Evolutionary conservation across 169 alveolate genomes (phyloP).

Genomic region (Cryptosporidium andersoni): DNA sequence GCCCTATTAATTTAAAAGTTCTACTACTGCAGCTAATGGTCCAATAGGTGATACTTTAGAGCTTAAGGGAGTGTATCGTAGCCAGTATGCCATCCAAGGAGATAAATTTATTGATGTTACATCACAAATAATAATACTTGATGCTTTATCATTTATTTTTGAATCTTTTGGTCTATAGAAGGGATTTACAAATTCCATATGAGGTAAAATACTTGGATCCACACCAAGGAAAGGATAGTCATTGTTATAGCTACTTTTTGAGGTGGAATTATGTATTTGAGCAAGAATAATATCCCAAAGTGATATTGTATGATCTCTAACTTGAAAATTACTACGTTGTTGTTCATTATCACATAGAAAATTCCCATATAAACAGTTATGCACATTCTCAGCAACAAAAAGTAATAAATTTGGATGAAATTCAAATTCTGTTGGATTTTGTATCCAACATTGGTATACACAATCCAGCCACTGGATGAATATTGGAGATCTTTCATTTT

Average conservation of each 20-base stretch:
- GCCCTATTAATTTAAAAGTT: too few relatives aligned
- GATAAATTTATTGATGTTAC: conserved; percentile 27
- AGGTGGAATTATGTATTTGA: neutral
- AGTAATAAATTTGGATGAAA: conserved; percentile 78
- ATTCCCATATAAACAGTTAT: conserved; percentile 83
- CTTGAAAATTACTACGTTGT: conserved; percentile 19
- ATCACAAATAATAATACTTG: conserved; percentile 8
- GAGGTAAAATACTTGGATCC: neutral
- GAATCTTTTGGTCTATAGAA: conserved; percentile 7
- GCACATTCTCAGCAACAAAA: conserved; percentile 78
- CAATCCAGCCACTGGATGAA: conserved; percentile 86
- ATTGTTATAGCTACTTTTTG: neutral
- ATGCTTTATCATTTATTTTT: neutral
- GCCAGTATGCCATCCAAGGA: conserved; percentile 67
- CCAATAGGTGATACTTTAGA: neutral
- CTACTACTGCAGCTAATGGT: too few relatives aligned
- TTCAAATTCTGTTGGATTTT: conserved; percentile 87
- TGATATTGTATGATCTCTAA: conserved; percentile 21
- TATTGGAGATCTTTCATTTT: conserved; percentile 85
- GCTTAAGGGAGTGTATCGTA: conserved; percentile 24
- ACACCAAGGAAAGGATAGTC: conserved; percentile 1
- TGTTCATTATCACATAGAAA: conserved; percentile 80
- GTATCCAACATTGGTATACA: conserved; percentile 79
- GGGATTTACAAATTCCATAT: conserved; percentile 34
- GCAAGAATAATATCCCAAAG: conserved; percentile 39